A percentile compares a stretch with the other conserved stretches of the same genome.
Evolutionary conservation across 2,329 filamentous ascomycete genomes (phyloP).

Genomic region (Aureobasidium namibiae): DNA sequence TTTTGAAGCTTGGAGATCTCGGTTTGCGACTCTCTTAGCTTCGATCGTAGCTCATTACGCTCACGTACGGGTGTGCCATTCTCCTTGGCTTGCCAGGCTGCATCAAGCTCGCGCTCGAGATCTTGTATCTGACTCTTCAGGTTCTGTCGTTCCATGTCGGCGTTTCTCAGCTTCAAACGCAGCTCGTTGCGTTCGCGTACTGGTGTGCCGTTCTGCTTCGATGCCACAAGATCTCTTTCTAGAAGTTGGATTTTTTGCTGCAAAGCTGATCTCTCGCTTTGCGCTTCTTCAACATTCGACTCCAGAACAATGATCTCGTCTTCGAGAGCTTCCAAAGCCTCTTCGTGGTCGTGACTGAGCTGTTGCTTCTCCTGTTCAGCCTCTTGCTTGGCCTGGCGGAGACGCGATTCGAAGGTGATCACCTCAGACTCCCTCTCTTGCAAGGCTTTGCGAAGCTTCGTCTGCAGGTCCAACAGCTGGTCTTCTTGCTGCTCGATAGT

Average conservation of each 20-base stretch:
- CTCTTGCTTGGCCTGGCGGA: not conserved
- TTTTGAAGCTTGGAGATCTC: constrained; percentile 37
- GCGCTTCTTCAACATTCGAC: constrained; percentile 33
- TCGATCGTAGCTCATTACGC: constrained; percentile 25
- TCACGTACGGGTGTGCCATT: constrained; percentile 25
- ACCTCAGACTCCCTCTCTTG: constrained; percentile 14
- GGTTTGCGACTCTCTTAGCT: constrained; percentile 28
- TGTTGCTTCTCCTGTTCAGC: constrained; percentile 26
- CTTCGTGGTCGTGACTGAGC: constrained; percentile 30
- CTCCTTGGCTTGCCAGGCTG: constrained; percentile 21
- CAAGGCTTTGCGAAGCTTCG: constrained; percentile 14
- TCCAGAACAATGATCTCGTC: constrained; percentile 46
- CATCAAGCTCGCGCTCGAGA: constrained; percentile 29
- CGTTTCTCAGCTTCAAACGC: constrained; percentile 23
- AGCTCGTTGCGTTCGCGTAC: constrained; percentile 29
- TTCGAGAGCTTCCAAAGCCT: constrained; percentile 42
- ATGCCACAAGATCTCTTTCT: constrained; percentile 27
- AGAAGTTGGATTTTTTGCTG: constrained; percentile 47
- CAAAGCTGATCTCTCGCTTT: constrained; percentile 46
- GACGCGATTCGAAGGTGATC: not conserved
- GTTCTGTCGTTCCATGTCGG: constrained; percentile 24
- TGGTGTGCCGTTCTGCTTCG: constrained; percentile 30
- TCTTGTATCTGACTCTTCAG: constrained; percentile 27
- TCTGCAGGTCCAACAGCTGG: constrained; percentile 14
- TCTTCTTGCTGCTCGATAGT: constrained; percentile 14